phyloP scores from a whole-genome alignment of 129 eudicot genomes.

The Deinandra increscens region DNA sequence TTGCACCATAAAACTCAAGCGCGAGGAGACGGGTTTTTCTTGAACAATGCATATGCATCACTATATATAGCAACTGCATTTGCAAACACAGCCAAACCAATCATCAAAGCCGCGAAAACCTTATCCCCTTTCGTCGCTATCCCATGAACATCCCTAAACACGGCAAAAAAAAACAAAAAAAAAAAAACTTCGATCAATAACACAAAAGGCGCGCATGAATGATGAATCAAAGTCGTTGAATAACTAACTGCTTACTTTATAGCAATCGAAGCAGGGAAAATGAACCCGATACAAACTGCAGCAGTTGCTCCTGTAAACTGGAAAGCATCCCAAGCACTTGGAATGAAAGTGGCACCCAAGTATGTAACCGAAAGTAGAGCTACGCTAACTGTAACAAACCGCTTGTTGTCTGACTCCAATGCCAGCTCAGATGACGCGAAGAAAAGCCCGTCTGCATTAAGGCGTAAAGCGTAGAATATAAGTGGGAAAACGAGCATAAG shows the following conservation, averaged over 20 bases:
- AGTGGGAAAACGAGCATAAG: conserved; percentile 73
- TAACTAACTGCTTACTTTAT: conserved; percentile 32
- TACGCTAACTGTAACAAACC: conserved; percentile 35
- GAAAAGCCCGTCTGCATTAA: conserved; percentile 45
- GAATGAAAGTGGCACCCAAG: conserved; percentile 52
- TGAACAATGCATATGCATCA: conserved; percentile 48
- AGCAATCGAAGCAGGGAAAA: conserved; percentile 56
- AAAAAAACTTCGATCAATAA: not conserved
- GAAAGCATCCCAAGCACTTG: conserved; percentile 61
- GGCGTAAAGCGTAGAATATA: conserved; percentile 49
- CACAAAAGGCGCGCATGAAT: not conserved
- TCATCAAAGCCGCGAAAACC: conserved; percentile 47
- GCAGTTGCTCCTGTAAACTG: conserved; percentile 64
- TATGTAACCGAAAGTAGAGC: conserved; percentile 38
- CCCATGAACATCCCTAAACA: conserved; percentile 52
- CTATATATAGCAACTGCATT: conserved; percentile 55
- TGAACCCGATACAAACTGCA: conserved; percentile 53
- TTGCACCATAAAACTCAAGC: conserved; percentile 28
- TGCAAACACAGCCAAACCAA: conserved; percentile 51
- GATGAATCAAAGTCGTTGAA: not conserved
- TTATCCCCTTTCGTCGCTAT: conserved; percentile 51
- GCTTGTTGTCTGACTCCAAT: conserved; percentile 36
- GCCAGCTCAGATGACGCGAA: conserved; percentile 37
- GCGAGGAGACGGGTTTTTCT: conserved; percentile 36
- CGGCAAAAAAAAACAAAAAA: not conserved